Percentiles rank a stretch among this genome's conserved stretches.
These are phyloP conservation scores for Batrachochytrium dendrobatidis DNA, from an alignment of 371 early-diverging fungal genomes.

Conservation along the genomic window DNA sequence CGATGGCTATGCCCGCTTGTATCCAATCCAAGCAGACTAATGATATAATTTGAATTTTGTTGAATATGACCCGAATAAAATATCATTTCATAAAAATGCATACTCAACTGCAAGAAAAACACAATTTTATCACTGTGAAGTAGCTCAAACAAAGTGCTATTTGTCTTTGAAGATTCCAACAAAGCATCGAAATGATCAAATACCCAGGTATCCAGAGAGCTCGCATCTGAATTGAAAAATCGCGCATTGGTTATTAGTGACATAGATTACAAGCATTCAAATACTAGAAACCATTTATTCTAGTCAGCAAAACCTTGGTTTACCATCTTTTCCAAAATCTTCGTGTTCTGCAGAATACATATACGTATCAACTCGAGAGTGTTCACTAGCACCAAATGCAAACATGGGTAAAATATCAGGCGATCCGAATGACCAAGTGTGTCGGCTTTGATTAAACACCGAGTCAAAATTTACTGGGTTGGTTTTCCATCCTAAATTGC, in stretches of 20 bases:
- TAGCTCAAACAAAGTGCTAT: slow-evolving; percentile 45
- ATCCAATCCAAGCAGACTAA: slow-evolving; percentile 77
- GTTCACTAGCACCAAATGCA: slow-evolving; percentile 79
- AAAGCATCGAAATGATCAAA: slow-evolving; percentile 57
- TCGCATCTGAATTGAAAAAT: slow-evolving; percentile 55
- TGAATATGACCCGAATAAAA: background rate
- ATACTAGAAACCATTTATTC: background rate
- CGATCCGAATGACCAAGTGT: slow-evolving; percentile 95
- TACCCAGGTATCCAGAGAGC: slow-evolving; percentile 82
- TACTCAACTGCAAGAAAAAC: slow-evolving; percentile 70
- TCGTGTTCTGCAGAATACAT: slow-evolving; percentile 86
- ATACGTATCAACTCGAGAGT: slow-evolving; percentile 66
- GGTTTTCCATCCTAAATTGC: slow-evolving; percentile 91
- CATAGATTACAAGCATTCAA: slow-evolving; percentile 1
- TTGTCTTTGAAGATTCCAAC: slow-evolving; percentile 48
- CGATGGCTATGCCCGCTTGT: slow-evolving; percentile 89
- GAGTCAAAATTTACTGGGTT: slow-evolving; percentile 96
- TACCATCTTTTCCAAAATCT: slow-evolving; percentile 70
- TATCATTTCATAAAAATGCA: too few relatives aligned
- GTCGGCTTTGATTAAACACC: slow-evolving; percentile 80
- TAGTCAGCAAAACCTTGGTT: background rate
- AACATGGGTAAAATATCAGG: slow-evolving; percentile 97
- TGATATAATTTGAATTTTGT: background rate
- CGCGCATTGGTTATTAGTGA: too few relatives aligned
- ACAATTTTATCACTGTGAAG: slow-evolving; percentile 71